phyloP scores from a whole-genome alignment of 129 eudicot genomes.

The Centaurea solstitialis region DNA sequence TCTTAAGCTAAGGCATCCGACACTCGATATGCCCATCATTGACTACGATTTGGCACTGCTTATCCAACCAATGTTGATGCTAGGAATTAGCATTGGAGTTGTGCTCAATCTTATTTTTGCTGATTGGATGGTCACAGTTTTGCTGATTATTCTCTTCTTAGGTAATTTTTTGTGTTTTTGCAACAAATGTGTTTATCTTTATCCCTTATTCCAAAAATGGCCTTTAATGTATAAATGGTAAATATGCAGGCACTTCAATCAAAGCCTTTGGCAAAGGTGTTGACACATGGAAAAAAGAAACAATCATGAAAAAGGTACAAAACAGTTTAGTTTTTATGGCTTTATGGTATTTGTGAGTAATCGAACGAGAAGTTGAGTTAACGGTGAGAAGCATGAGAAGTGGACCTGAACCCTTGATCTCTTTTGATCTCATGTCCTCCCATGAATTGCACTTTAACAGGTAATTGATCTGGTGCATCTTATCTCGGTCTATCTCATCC shows the following conservation, averaged over 20 bases:
- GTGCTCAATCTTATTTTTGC: conserved; percentile 84
- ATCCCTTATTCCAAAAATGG: conserved; percentile 4
- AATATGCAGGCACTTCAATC: conserved; percentile 75
- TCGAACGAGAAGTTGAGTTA: too few species aligned
- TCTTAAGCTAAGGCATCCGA: conserved; percentile 89
- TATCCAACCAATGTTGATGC: conserved; percentile 95
- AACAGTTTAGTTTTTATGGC: neutral
- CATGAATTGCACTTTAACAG: too few species aligned
- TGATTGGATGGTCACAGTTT: conserved; percentile 98
- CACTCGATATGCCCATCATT: conserved; percentile 86
- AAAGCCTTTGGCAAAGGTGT: conserved; percentile 83
- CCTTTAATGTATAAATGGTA: conserved; percentile 10
- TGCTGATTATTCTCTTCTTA: conserved; percentile 75
- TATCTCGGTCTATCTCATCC: too few species aligned
- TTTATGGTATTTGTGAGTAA: neutral
- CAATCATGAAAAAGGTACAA: conserved; percentile 72
- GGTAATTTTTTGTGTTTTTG: conserved; percentile 41
- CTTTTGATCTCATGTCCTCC: too few species aligned
- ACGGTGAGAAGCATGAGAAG: too few species aligned
- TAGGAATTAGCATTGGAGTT: conserved; percentile 92
- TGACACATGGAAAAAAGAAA: conserved; percentile 96
- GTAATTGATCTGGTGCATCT: too few species aligned
- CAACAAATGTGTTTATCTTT: neutral
- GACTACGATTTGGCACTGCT: conserved; percentile 93
- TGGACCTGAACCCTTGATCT: too few species aligned